phyloP scores from a whole-genome alignment of 2,329 filamentous ascomycete species.

The Penicillium janthinellum region DNA sequence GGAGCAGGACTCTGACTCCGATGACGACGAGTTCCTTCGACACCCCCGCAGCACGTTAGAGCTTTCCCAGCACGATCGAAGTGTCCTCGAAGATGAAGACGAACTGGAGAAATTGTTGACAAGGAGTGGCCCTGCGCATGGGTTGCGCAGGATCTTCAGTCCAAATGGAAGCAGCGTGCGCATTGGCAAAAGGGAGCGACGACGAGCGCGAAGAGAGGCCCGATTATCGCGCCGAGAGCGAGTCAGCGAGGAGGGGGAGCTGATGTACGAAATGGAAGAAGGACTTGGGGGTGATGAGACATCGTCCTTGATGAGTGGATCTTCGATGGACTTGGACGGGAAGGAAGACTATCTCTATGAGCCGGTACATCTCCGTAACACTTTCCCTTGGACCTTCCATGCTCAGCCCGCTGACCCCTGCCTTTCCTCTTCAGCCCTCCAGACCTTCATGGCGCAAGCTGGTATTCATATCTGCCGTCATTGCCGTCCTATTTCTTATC shows the following conservation, averaged over 20 bases:
- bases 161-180: constrained; percentile 51
- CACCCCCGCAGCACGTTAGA: constrained; percentile 70
- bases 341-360: constrained; percentile 36
- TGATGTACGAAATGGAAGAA: constrained; percentile 92
- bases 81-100: constrained; percentile 75
- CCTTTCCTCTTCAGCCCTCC: constrained; percentile 20
- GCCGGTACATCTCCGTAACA: constrained; percentile 26
- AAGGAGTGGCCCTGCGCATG: constrained; percentile 40
- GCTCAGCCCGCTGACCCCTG: constrained; percentile 20
- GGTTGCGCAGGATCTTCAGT: constrained; percentile 46
- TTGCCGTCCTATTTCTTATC: constrained; percentile 56
- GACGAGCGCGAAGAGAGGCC: constrained; percentile 50
- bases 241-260: constrained; percentile 67
- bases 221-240: constrained; percentile 54
- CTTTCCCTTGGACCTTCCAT: background rate
- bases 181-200: constrained; percentile 55
- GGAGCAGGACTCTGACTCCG: constrained; percentile 74
- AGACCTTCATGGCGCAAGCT: constrained; percentile 36
- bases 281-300: constrained; percentile 65
- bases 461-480: constrained; percentile 46
- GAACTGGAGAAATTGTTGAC: constrained; percentile 54
- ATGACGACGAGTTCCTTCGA: constrained; percentile 70
- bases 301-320: constrained; percentile 60
- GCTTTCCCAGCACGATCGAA: constrained; percentile 68
- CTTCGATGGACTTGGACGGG: constrained; percentile 56